phyloP scores from a whole-genome alignment of 2,329 filamentous ascomycete genomes.

The Corynespora cassiicola region DNA sequence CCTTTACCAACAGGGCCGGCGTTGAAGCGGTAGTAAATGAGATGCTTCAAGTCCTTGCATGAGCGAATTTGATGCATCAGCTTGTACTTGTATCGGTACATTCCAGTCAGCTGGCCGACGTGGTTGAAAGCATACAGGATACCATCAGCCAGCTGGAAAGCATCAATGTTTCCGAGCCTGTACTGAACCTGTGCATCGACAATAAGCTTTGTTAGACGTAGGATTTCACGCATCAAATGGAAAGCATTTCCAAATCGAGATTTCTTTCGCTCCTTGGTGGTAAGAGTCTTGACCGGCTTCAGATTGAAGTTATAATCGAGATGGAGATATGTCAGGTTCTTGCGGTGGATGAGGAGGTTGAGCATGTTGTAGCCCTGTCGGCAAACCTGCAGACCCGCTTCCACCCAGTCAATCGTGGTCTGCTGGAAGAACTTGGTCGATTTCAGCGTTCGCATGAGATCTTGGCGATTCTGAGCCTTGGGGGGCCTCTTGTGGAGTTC shows the following conservation, averaged over 20 bases:
- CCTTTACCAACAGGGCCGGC: conserved; percentile 96
- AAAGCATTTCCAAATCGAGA: conserved; percentile 99
- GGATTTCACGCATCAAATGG: conserved; percentile 97
- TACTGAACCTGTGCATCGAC: conserved; percentile 99
- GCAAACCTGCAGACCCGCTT: conserved; percentile 97
- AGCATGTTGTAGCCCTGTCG: conserved; percentile 99
- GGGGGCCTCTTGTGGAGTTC: conserved; percentile 95
- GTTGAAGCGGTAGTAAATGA: conserved; percentile 99
- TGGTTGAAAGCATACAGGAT: conserved; percentile 99
- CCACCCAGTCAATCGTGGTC: conserved; percentile 98
- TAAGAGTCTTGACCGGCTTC: conserved; percentile 98
- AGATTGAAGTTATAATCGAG: conserved; percentile 99
- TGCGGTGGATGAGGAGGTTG: conserved; percentile 94
- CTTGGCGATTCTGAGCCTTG: conserved; percentile 95
- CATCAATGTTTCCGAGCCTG: conserved; percentile 95
- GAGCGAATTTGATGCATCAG: conserved; percentile 99
- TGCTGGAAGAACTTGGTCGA: conserved; percentile 99
- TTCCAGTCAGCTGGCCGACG: conserved; percentile 95
- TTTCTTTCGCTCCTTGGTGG: conserved; percentile 99
- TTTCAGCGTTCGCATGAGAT: conserved; percentile 86
- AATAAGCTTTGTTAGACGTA: conserved; percentile 94
- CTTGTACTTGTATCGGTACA: conserved; percentile 99
- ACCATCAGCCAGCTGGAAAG: conserved; percentile 96
- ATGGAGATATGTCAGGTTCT: conserved; percentile 97
- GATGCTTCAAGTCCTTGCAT: conserved; percentile 98